Conservation (phyloP, 2,329 filamentous ascomycete genomes). For the Alternaria metachromatica region DNA sequence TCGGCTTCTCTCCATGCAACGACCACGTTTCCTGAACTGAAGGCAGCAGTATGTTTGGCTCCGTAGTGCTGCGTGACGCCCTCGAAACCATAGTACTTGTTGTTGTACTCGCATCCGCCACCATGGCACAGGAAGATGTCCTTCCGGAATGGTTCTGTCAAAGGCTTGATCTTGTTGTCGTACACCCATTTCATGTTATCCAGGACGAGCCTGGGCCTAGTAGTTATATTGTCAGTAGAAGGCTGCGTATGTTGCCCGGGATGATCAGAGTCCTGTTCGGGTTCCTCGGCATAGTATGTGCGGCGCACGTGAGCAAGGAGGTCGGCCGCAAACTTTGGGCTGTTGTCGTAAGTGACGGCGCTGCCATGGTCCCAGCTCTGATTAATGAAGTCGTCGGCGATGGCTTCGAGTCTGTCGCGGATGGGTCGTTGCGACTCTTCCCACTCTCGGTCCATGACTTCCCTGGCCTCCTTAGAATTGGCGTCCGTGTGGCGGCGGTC, state of each 20-base stretch:
- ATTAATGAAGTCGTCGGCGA: conserved; percentile 73
- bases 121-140: conserved; percentile 77
- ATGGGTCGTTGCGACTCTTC: conserved; percentile 73
- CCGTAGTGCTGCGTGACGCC: conserved; percentile 83
- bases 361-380: conserved; percentile 69
- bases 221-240: conserved; percentile 45
- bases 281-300: conserved; percentile 68
- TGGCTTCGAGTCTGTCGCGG: conserved; percentile 67
- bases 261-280: conserved; percentile 58
- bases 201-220: conserved; percentile 70
- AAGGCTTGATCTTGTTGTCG: conserved; percentile 75
- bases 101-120: conserved; percentile 65
- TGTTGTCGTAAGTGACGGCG: conserved; percentile 68
- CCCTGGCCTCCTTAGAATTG: conserved; percentile 60
- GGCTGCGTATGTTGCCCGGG: conserved; percentile 1
- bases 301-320: conserved; percentile 71
- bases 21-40: conserved; percentile 74
- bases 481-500: conserved; percentile 57
- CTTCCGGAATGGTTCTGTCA: conserved; percentile 70
- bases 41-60: conserved; percentile 75
- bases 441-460: conserved; percentile 72
- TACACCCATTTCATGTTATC: conserved; percentile 90
- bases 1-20: conserved; percentile 78
- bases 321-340: conserved; percentile 73
- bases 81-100: conserved; percentile 77